Conservation (phyloP, 2,329 filamentous ascomycete genomes). For the Microsporum ferrugineum region DNA sequence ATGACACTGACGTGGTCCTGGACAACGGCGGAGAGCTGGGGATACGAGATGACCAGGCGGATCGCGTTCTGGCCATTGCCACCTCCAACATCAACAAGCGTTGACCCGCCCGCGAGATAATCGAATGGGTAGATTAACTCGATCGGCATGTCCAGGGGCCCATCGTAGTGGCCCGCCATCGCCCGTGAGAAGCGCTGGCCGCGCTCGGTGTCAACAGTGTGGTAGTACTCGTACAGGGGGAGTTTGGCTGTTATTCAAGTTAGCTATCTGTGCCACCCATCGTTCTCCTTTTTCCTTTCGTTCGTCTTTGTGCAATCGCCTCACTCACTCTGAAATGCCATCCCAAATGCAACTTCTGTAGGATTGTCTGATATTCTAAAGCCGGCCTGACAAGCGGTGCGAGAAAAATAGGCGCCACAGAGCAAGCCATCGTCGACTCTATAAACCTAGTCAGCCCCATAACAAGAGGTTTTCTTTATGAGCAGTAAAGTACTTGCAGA, state of each 20-base stretch:
- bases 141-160: neutral
- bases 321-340: neutral
- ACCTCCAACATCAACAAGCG: neutral
- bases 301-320: neutral
- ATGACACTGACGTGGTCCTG: neutral
- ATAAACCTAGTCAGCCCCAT: neutral
- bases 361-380: neutral
- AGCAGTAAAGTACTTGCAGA: neutral
- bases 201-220: neutral
- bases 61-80: neutral
- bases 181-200: neutral
- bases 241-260: neutral
- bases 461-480: neutral
- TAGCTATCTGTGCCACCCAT: neutral
- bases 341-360: neutral
- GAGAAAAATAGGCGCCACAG: neutral
- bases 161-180: neutral
- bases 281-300: neutral
- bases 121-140: neutral
- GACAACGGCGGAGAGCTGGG: neutral
- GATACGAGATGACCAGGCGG: neutral
- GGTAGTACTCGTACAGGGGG: neutral
- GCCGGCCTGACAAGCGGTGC: neutral
- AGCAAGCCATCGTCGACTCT: neutral
- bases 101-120: neutral